Conservation (phyloP, 2,329 filamentous ascomycete genomes). For the Sphaerostilbella broomeana region DNA sequence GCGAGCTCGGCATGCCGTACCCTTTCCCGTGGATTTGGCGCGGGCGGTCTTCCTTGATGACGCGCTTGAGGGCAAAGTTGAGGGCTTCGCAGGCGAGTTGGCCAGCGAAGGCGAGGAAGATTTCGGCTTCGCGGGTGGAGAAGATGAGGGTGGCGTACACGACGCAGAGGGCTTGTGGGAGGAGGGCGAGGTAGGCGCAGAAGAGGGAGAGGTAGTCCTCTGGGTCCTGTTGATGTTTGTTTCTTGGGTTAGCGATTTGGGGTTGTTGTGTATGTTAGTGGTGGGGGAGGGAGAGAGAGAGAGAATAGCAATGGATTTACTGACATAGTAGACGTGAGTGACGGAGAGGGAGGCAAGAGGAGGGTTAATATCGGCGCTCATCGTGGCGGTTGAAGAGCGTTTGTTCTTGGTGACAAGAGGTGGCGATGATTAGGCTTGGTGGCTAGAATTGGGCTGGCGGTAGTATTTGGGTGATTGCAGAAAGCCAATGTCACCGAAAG, state of each 20-base stretch:
- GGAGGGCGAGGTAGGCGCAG: conserved; percentile 88
- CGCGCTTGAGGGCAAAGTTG: conserved; percentile 83
- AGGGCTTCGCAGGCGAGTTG: conserved; percentile 87
- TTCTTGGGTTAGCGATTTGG: background rate
- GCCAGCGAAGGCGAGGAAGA: conserved; percentile 82
- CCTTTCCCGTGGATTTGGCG: conserved; percentile 80
- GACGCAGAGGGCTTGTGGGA: conserved; percentile 86
- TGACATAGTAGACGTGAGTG: conserved; percentile 93
- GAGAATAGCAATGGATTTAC: conserved; percentile 65
- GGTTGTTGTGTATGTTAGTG: conserved; percentile 45
- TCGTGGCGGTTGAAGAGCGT: conserved; percentile 14
- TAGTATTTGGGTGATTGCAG: too few species aligned
- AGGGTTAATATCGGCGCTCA: conserved; percentile 22
- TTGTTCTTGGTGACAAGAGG: too few species aligned
- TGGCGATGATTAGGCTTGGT: background rate
- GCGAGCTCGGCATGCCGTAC: conserved; percentile 93
- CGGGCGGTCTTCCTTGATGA: conserved; percentile 88
- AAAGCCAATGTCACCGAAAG: too few species aligned
- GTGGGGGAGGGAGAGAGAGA: conserved; percentile 96
- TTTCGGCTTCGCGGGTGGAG: conserved; percentile 84
- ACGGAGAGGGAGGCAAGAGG: conserved; percentile 84
- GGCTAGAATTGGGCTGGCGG: too few species aligned
- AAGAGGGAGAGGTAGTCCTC: conserved; percentile 75
- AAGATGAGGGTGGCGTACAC: conserved; percentile 86
- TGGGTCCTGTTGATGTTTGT: conserved; percentile 60